A percentile compares a stretch with the other conserved stretches of the same genome.
Conservation (phyloP, 306 rosid species). For the Vigna trinervia region DNA sequence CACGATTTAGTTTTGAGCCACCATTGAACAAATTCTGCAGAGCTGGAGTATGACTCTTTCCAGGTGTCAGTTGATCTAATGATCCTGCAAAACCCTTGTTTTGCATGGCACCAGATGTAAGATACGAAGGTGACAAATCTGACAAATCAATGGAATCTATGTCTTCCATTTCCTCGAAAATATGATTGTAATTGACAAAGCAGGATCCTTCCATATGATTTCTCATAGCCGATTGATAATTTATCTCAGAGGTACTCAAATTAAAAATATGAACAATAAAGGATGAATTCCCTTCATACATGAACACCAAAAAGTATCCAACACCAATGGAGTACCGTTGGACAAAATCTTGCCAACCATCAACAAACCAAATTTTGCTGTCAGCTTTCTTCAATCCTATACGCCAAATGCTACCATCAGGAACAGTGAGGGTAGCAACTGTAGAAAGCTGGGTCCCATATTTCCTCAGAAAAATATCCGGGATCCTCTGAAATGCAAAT, state of each 20-base stretch:
- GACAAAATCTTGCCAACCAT: conserved; percentile 90
- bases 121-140: conserved; percentile 53
- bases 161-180: conserved; percentile 91
- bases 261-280: conserved; percentile 81
- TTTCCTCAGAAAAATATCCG: conserved; percentile 75
- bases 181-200: conserved; percentile 55
- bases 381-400: conserved; percentile 69
- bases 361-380: conserved; percentile 68
- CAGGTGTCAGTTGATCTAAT: conserved; percentile 56
- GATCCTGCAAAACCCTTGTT: conserved; percentile 60
- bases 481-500: conserved; percentile 72
- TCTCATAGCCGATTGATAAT: conserved; percentile 65
- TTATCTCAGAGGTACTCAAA: conserved; percentile 77
- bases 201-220: conserved; percentile 58
- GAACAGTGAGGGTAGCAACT: conserved; percentile 67
- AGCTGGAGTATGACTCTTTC: conserved; percentile 64
- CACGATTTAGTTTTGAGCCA: conserved; percentile 69
- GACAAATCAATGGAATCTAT: conserved; percentile 61
- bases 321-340: conserved; percentile 71
- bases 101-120: conserved; percentile 55
- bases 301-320: conserved; percentile 80
- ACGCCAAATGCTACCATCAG: conserved; percentile 81
- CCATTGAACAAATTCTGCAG: conserved; percentile 84
- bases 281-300: conserved; percentile 80
- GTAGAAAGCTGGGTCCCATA: conserved; percentile 75